Percentiles rank a stretch among this genome's conserved stretches.
Evolutionary conservation across 345 rosid genomes (phyloP).

Genomic region (Eutrema yunnanense): DNA sequence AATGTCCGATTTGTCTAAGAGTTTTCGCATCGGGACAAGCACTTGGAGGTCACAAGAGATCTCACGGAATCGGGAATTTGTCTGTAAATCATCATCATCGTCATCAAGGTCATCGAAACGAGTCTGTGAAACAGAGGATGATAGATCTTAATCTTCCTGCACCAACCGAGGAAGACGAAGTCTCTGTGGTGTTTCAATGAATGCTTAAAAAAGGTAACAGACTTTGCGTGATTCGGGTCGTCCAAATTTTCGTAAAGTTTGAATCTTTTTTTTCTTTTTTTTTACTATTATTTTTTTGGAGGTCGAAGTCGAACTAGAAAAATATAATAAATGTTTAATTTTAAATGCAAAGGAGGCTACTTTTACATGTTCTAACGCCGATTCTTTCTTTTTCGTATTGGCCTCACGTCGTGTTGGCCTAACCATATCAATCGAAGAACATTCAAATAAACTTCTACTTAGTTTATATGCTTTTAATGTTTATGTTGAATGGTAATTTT

Average conservation of each 20-base stretch:
- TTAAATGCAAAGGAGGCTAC: constrained; percentile 29
- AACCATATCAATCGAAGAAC: constrained; percentile 33
- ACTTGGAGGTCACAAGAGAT: constrained; percentile 93
- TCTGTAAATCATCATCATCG: constrained; percentile 17
- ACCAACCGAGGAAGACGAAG: constrained; percentile 70
- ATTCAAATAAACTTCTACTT: constrained; percentile 17
- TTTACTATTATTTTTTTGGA: constrained; percentile 6
- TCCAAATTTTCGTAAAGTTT: constrained; percentile 43
- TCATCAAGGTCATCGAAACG: constrained; percentile 13
- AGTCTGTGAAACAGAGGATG: constrained; percentile 32
- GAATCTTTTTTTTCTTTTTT: constrained; percentile 23
- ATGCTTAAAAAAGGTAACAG: constrained; percentile 40
- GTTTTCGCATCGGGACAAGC: constrained; percentile 95
- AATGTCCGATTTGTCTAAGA: constrained; percentile 79
- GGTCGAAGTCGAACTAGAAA: neutral
- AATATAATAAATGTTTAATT: neutral
- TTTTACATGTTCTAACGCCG: constrained; percentile 46
- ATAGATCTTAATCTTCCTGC: constrained; percentile 97
- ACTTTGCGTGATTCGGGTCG: constrained; percentile 38
- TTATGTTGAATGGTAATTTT: neutral
- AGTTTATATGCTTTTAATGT: constrained; percentile 6
- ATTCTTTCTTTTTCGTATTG: constrained; percentile 27
- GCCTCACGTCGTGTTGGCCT: constrained; percentile 32
- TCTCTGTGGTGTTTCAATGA: constrained; percentile 67
- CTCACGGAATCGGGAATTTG: constrained; percentile 49